Evolutionary conservation across 192 early-diverging fungal species (phyloP), one percentile per base, ranked within the genome.

Genomic region (Thoreauomyces humboldtii): DNA sequence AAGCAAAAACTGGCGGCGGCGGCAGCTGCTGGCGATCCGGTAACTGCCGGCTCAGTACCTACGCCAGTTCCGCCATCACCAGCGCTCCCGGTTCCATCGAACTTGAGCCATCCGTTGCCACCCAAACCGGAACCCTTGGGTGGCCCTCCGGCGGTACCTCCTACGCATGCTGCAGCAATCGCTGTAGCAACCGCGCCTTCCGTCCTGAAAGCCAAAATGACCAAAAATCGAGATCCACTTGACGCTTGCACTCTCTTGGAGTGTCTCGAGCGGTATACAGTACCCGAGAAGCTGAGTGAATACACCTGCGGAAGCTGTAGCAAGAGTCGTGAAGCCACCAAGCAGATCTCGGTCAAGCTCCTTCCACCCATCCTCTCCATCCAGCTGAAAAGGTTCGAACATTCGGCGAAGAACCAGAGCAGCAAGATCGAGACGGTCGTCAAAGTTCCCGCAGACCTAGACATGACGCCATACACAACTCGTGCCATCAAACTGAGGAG

Each of bases 361-460:
- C 73, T 95, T 34, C 93, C 95, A 6, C 91, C 92, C 1, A 90
- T 96, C 2, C 76, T 98, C 51, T 84, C 90, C 33, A 89, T 98
- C 46, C 95, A 98, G 69, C 76, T 98, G 11, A 98, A 98, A 81
- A 85, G 96, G 4, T 98, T 97, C 61, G 92, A 92, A 65, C 91
- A 93, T 71, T 74, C 75, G 14, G 62, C 59, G 14, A 75, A 76
- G 27, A 73, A 76, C 24, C 73, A 76, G 19, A 75, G 75, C 7
- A 52, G 60, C 6, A 98, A 98, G 69, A 86, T 96, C 51, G 94
- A 98, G 51, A 85, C 93, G 0, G 86, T 86, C 69, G 91, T 98
- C 29, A 76, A 82, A 24, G 81, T 98, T 29, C 94, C 96, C 15
- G 74, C 81, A 25, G 80, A 90, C 27, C 72, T 98, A 24, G 93